phyloP scores from a whole-genome alignment of 257 asterid species.

The Capsicum pubescens region DNA sequence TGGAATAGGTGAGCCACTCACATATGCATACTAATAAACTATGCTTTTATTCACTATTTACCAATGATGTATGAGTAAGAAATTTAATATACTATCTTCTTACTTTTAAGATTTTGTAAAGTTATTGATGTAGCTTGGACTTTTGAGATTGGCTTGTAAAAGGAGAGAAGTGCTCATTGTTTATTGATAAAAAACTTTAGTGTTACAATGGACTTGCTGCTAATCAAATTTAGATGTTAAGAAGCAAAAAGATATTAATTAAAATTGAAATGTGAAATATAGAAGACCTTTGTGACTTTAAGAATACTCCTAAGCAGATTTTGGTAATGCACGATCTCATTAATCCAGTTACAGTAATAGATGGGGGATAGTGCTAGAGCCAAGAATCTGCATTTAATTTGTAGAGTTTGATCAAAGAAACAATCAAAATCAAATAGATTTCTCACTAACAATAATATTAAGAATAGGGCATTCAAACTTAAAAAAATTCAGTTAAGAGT shows the following conservation, averaged over 20 bases:
- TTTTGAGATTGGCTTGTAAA: too few relatives aligned
- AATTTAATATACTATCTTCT: too few relatives aligned
- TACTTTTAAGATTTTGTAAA: too few relatives aligned
- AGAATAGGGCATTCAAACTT: slow-evolving; percentile 56
- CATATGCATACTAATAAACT: too few relatives aligned
- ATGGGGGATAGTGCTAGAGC: slow-evolving; percentile 49
- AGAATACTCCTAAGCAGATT: slow-evolving; percentile 42
- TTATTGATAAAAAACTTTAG: neutral
- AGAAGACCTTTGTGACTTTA: slow-evolving; percentile 41
- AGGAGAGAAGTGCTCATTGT: slow-evolving; percentile 31
- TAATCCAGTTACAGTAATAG: slow-evolving; percentile 52
- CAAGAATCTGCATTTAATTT: slow-evolving; percentile 61
- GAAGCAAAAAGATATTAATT: neutral
- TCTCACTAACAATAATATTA: slow-evolving; percentile 60
- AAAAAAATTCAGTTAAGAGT: slow-evolving; percentile 69
- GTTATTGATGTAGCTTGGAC: too few relatives aligned
- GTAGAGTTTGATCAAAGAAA: neutral
- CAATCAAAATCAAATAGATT: slow-evolving; percentile 11
- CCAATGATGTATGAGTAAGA: too few relatives aligned
- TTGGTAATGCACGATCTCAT: slow-evolving; percentile 42
- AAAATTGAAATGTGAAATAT: neutral
- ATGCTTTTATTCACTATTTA: too few relatives aligned
- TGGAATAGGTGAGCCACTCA: too few relatives aligned
- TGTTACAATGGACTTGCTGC: neutral
- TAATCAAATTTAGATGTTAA: neutral